Evolutionary conservation across 768 basidiomycete species (phyloP), one percentile per base, ranked within the genome.

Genomic region (Mrakia frigida): DNA sequence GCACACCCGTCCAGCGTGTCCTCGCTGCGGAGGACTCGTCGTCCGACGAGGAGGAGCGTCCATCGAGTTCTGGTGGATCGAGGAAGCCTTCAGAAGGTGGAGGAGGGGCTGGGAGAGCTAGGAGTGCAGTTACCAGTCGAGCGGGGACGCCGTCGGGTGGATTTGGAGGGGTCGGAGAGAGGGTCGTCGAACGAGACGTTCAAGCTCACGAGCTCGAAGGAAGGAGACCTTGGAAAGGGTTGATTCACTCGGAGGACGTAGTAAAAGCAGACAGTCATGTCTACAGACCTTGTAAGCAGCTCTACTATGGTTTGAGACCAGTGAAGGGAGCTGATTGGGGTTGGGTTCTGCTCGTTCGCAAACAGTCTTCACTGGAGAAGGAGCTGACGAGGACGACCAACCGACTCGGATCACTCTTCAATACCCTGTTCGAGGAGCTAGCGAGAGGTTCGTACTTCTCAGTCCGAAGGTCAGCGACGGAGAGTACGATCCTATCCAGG

Each of bases 401-500:
- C 71, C 76, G 0, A 63, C 63, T 7, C 10, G 52, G 52, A 53
- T 78, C 60, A 69, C 33, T 11, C 73, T 78, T 3, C 67, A 74
- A n/a, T 78, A 74, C 56, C 77, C 77, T 9, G 70, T 70, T 13
- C 16, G 43, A 11, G 77, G 73, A n/a, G 77, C 72, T 7, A 41
- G 67, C 31, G 77, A 78, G 59, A 11, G 56, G 2, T 78, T 78
- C 67, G 2, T 71, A 0, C 68, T 78, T 16, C 73, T 78, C n/a
- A 53, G 18, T 18, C 77, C 73, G 11, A 74, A 69, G 67, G 43
- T 50, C 10, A 46, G 41, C 23, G n/a, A 69, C 4, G 77, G 63
- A 31, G 77, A 78, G 63, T 78, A 74, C 63, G 65, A 78, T 56
- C 77, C 77, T 4, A 61, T 78, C 14, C 23, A 37, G 21, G 77